These are phyloP conservation scores for Talaromyces sp. DNA, from an alignment of 2,329 filamentous ascomycete genomes.

Conservation along the genomic window DNA sequence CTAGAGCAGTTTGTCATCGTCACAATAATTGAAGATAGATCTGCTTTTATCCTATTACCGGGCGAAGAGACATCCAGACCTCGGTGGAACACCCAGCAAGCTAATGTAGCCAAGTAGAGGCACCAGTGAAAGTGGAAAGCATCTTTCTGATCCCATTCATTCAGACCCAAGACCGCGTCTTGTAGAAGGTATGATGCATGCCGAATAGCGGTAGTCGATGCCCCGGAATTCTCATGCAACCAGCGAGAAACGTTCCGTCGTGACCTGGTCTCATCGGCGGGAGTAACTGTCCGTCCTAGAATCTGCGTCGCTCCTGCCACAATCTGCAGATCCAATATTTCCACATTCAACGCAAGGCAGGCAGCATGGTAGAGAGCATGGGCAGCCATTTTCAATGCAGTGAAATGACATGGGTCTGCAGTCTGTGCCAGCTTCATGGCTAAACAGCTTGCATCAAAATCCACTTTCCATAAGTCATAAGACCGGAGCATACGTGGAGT, in stretches of 20 bases:
- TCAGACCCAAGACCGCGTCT: conserved; percentile 48
- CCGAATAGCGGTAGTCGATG: conserved; percentile 47
- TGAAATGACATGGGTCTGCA: conserved; percentile 41
- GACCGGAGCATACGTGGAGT: conserved; percentile 50
- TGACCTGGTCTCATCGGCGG: conserved; percentile 49
- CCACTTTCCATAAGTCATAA: conserved; percentile 56
- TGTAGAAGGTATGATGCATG: conserved; percentile 54
- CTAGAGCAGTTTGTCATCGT: conserved; percentile 34
- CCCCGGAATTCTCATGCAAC: conserved; percentile 33
- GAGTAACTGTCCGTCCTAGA: conserved; percentile 53
- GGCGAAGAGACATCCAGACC: conserved; percentile 26
- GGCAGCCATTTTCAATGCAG: conserved; percentile 48
- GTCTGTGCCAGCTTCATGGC: conserved; percentile 34
- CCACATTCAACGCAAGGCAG: conserved; percentile 54
- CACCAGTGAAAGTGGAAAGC: conserved; percentile 62
- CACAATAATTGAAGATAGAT: conserved; percentile 28
- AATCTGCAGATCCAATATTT: conserved; percentile 60
- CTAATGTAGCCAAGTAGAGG: conserved; percentile 57
- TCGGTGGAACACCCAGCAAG: conserved; percentile 57
- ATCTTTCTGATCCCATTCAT: conserved; percentile 51
- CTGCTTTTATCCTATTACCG: conserved; percentile 40
- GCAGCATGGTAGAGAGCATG: conserved; percentile 58
- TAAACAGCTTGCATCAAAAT: conserved; percentile 54
- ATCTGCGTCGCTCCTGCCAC: conserved; percentile 59
- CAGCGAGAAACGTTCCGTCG: conserved; percentile 52